phyloP scores from a whole-genome alignment of 257 asterid species.

The Lantana camara region DNA sequence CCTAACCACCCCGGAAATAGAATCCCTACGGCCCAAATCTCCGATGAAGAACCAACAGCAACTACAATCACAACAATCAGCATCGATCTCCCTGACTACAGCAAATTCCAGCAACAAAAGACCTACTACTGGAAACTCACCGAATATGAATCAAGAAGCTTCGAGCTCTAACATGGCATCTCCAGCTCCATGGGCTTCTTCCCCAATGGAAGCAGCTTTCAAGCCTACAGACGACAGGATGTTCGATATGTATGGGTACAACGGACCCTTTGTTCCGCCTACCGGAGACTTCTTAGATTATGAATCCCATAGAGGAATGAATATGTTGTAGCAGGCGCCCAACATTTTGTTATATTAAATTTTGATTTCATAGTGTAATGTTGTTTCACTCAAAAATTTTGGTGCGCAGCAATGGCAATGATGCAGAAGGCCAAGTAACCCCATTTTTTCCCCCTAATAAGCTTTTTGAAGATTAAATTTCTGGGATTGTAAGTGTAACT shows the following conservation, averaged over 20 bases:
- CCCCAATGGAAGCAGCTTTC: constrained; percentile 46
- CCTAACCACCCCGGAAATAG: constrained; percentile 89
- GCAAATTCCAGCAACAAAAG: constrained; percentile 65
- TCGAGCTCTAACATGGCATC: constrained; percentile 59
- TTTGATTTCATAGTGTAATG: background rate
- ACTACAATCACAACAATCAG: constrained; percentile 61
- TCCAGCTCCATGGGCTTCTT: constrained; percentile 63
- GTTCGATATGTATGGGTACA: constrained; percentile 61
- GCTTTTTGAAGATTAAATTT: no score
- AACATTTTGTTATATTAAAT: constrained; percentile 1
- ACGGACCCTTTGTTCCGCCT: constrained; percentile 51
- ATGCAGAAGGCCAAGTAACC: background rate
- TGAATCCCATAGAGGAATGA: constrained; percentile 66
- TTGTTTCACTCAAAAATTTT: background rate
- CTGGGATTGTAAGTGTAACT: no score
- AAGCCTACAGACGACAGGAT: constrained; percentile 55
- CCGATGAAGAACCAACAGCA: constrained; percentile 98
- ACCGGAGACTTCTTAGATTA: constrained; percentile 55
- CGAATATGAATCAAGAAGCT: constrained; percentile 65
- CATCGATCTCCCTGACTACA: constrained; percentile 66
- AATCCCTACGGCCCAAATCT: constrained; percentile 91
- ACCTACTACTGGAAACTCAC: constrained; percentile 65
- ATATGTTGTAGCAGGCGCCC: constrained; percentile 46
- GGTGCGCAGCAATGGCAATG: background rate
- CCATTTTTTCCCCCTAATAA: no score